Evolutionary conservation across 2,329 filamentous ascomycete genomes (phyloP).

Genomic region (Aspergillus aculeatinus): DNA sequence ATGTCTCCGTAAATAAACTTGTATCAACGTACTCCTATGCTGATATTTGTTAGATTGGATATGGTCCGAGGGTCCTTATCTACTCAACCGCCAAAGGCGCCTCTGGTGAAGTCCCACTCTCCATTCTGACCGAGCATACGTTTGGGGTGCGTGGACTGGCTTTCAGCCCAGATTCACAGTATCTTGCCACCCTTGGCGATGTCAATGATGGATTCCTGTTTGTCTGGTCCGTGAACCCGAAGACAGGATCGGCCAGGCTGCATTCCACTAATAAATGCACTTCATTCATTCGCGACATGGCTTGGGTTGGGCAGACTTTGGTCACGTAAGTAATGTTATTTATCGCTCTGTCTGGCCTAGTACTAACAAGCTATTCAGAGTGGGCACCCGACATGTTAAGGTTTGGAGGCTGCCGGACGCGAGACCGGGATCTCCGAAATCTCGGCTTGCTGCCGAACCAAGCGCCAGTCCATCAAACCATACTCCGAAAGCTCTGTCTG

Average conservation of each 20-base stretch:
- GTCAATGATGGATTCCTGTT: constrained; percentile 93
- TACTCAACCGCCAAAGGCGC: constrained; percentile 76
- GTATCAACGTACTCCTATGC: constrained; percentile 10
- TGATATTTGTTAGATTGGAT: constrained; percentile 66
- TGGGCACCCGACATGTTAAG: constrained; percentile 89
- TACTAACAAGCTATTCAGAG: constrained; percentile 32
- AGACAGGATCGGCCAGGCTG: constrained; percentile 74
- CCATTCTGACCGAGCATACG: constrained; percentile 83
- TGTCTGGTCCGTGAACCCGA: constrained; percentile 83
- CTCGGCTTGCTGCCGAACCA: constrained; percentile 50
- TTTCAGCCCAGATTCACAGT: constrained; percentile 84
- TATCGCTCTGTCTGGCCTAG: neutral
- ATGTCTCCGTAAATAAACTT: constrained; percentile 22
- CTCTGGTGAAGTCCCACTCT: constrained; percentile 76
- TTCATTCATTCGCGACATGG: constrained; percentile 78
- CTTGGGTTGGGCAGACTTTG: constrained; percentile 82
- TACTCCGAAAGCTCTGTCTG: constrained; percentile 69
- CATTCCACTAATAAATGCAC: constrained; percentile 92
- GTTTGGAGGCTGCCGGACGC: constrained; percentile 82
- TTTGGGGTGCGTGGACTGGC: constrained; percentile 86
- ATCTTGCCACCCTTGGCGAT: constrained; percentile 82
- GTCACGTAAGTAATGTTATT: constrained; percentile 59
- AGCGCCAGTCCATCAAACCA: constrained; percentile 39
- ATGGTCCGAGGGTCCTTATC: constrained; percentile 84
- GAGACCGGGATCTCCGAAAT: constrained; percentile 62